Evolutionary conservation across 768 basidiomycete species (phyloP).

Genomic region (Agaricus sinodeliciosus): DNA sequence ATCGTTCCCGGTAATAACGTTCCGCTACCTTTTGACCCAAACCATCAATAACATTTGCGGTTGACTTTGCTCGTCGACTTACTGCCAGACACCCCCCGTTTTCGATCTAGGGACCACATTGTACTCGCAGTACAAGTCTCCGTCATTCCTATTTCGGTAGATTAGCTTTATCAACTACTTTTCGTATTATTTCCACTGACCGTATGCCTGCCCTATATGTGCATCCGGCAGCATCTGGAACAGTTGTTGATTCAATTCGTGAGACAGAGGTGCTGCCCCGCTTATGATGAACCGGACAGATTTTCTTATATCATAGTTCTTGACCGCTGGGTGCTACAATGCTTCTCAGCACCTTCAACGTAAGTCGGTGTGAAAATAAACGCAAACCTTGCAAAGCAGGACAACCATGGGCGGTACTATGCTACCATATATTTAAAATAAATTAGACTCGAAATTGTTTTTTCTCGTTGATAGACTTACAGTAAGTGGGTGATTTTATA

Average conservation of each 20-base stretch:
- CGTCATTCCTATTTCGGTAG: conserved; percentile 48
- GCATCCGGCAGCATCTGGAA: conserved; percentile 44
- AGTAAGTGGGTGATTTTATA: conserved; percentile 53
- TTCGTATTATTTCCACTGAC: no score
- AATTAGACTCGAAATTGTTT: background rate
- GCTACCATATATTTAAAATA: conserved; percentile 26
- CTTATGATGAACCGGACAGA: conserved; percentile 42
- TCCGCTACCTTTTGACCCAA: conserved; percentile 34
- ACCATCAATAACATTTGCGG: background rate
- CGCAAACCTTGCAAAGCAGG: conserved; percentile 46
- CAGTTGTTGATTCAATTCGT: conserved; percentile 44
- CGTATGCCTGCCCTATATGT: conserved; percentile 54
- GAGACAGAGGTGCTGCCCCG: conserved; percentile 54
- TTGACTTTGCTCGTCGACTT: conserved; percentile 4
- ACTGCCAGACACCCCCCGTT: conserved; percentile 49
- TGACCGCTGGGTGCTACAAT: conserved; percentile 41
- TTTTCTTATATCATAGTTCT: conserved; percentile 39
- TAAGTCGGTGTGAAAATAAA: background rate
- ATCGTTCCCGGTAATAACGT: conserved; percentile 48
- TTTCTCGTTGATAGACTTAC: conserved; percentile 18
- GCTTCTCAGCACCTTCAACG: no score
- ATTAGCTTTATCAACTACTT: no score
- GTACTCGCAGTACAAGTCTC: conserved; percentile 50
- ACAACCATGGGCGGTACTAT: conserved; percentile 54
- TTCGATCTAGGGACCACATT: conserved; percentile 40